Evolutionary conservation across 495 filamentous ascomycete species (phyloP).

Genomic region (Neurospora intermedia): DNA sequence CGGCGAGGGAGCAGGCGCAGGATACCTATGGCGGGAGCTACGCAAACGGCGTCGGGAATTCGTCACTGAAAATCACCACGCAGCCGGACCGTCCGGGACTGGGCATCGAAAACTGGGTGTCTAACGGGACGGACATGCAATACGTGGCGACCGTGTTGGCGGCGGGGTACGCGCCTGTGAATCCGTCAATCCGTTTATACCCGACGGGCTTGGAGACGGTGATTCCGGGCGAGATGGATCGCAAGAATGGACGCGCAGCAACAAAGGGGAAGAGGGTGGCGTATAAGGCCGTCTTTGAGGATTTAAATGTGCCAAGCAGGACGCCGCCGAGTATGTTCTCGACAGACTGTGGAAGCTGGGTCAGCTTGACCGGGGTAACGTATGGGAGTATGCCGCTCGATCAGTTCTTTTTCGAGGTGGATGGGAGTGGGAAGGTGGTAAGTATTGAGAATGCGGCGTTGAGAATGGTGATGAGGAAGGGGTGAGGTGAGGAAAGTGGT

Average conservation of each 20-base stretch:
- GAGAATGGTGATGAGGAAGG: conserved; percentile 15
- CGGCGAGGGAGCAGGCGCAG: conserved; percentile 33
- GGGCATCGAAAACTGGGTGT: conserved; percentile 36
- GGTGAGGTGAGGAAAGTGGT: background rate
- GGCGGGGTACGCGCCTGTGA: conserved; percentile 19
- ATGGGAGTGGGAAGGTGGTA: conserved; percentile 26
- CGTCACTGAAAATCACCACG: conserved; percentile 26
- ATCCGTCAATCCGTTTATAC: conserved; percentile 37
- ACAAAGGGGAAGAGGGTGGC: conserved; percentile 19
- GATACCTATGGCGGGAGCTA: conserved; percentile 35
- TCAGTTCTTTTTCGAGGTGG: conserved; percentile 40
- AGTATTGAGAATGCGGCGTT: conserved; percentile 36
- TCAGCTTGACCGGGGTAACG: conserved; percentile 31
- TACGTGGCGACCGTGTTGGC: conserved; percentile 21
- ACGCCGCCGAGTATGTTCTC: conserved; percentile 26
- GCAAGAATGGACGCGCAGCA: conserved; percentile 2
- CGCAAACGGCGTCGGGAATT: conserved; percentile 7
- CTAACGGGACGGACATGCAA: conserved; percentile 41
- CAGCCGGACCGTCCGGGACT: conserved; percentile 33
- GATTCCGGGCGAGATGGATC: background rate
- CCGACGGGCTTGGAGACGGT: conserved; percentile 34
- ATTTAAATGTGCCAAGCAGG: conserved; percentile 15
- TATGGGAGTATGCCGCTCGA: conserved; percentile 37
- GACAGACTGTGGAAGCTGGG: conserved; percentile 40
- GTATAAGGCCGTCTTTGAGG: conserved; percentile 36